Percentiles rank a stretch among this genome's conserved stretches.
These are phyloP conservation scores for Citrus glauca DNA, from an alignment of 345 rosid species.

Conservation along the genomic window DNA sequence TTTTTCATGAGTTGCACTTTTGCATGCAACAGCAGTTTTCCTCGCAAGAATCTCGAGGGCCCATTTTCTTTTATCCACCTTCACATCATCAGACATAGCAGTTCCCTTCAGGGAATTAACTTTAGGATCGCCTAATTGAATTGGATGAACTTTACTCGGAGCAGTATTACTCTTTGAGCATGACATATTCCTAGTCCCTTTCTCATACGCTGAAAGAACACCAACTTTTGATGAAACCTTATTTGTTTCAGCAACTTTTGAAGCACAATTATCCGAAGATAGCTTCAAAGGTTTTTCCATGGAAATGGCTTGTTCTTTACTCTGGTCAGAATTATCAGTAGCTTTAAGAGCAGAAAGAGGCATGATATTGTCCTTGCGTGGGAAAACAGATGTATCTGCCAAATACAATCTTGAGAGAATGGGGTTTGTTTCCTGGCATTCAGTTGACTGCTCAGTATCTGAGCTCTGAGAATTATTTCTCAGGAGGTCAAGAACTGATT, in stretches of 20 bases:
- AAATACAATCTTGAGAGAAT: slow-evolving; percentile 89
- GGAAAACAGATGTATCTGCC: slow-evolving; percentile 96
- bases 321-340: slow-evolving; percentile 35
- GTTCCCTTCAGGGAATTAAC: slow-evolving; percentile 32
- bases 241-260: slow-evolving; percentile 33
- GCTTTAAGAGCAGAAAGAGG: slow-evolving; percentile 58
- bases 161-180: slow-evolving; percentile 39
- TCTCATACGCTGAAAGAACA: slow-evolving; percentile 28
- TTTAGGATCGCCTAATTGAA: slow-evolving; percentile 31
- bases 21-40: slow-evolving; percentile 59
- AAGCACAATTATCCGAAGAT: slow-evolving; percentile 26
- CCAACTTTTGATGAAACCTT: slow-evolving; percentile 38
- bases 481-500: slow-evolving; percentile 80
- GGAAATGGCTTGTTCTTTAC: slow-evolving; percentile 21
- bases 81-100: slow-evolving; percentile 48
- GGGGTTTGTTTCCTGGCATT: slow-evolving; percentile 51
- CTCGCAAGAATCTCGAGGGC: slow-evolving; percentile 95
- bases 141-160: slow-evolving; percentile 26
- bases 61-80: slow-evolving; percentile 88
- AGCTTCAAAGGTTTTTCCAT: slow-evolving; percentile 28
- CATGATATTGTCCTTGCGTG: slow-evolving; percentile 77
- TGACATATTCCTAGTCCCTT: slow-evolving; percentile 38
- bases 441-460: slow-evolving; percentile 32
- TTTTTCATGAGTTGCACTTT: slow-evolving; percentile 42
- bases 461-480: slow-evolving; percentile 48